Percentiles rank a stretch among this genome's conserved stretches.
phyloP scores from a whole-genome alignment of 139 green algal genomes.

The Volvox reticuliferus region DNA sequence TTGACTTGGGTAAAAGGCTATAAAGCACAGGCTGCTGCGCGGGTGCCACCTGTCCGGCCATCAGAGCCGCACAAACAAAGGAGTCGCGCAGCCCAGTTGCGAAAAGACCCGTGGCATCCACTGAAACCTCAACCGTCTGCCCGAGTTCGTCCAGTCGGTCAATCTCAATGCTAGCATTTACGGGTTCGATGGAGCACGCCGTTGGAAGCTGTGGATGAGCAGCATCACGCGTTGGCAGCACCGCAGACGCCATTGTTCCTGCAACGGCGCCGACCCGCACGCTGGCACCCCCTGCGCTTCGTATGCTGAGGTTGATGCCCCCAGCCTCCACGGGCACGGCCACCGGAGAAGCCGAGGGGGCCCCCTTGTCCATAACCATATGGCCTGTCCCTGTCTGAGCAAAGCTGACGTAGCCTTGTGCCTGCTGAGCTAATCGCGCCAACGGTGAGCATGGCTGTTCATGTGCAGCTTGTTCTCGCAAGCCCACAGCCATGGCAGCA shows the following conservation, averaged over 20 bases:
- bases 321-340: not conserved
- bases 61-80: not conserved
- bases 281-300: not conserved
- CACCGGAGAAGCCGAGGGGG: not conserved
- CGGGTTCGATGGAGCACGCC: not conserved
- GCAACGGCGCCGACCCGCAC: not conserved
- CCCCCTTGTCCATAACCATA: not conserved
- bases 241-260: not conserved
- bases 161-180: conserved; percentile 16
- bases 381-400: not conserved
- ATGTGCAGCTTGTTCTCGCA: not conserved
- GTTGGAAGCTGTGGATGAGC: not conserved
- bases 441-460: not conserved
- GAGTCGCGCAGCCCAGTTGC: not conserved
- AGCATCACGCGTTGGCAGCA: not conserved
- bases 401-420: not conserved
- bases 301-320: not conserved
- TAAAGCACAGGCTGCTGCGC: conserved; percentile 19
- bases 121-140: not conserved
- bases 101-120: not conserved
- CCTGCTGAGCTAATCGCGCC: not conserved
- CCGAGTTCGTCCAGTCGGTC: not conserved
- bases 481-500: not conserved
- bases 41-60: not conserved
- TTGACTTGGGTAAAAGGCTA: not conserved